Evolutionary conservation across 306 rosid species (phyloP), one percentile per base, ranked within the genome.

Genomic region (Lablab purpureus): DNA sequence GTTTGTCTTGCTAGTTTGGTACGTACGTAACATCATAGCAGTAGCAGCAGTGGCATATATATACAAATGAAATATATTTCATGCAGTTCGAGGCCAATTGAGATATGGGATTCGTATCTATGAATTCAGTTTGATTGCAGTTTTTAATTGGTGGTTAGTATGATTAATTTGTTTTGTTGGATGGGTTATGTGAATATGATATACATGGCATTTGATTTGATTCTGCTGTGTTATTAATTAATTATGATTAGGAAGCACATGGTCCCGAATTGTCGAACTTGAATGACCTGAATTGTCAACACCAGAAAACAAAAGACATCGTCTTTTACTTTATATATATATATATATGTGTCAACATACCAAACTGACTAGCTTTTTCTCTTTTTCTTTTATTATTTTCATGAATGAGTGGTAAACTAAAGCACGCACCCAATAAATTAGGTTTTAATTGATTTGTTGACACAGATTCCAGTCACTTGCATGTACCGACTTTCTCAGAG

Each of bases 231-330:
- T 67, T 36, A 10, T 68, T 71, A 67, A 45, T 77, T 83, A 67
- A 73, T 43, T 50, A 52, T 46, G 45, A 65, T 50, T 63, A 69
- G 85, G 84, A 81, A 69, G 84, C 87, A 84, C 85, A 83, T 81
- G 87, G 72, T 22, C 56, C 71, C 15, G 25, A 13, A 77, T 28
- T 66, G 65, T 18, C 28, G 74, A 32, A 70, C 67, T 30, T 78
- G 41, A 64, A 67, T 49, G 80, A 77, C 13, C 41, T 65, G 68
- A 73, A 71, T 50, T 73, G 83, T 71, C 83, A 83, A 80, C 85
- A 55, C 45, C 80, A 81, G 21, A 69, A 82, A 69, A 81, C 63
- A 73, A 59, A 81, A 76, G 67, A 32, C 52, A 50, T 51, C 32
- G n/a, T 50, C 78, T 74, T 80, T 84, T 69, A 49, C 37, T 30